Evolutionary conservation across 2,329 filamentous ascomycete genomes (phyloP).

Genomic region (Aureobasidium uvarum): DNA sequence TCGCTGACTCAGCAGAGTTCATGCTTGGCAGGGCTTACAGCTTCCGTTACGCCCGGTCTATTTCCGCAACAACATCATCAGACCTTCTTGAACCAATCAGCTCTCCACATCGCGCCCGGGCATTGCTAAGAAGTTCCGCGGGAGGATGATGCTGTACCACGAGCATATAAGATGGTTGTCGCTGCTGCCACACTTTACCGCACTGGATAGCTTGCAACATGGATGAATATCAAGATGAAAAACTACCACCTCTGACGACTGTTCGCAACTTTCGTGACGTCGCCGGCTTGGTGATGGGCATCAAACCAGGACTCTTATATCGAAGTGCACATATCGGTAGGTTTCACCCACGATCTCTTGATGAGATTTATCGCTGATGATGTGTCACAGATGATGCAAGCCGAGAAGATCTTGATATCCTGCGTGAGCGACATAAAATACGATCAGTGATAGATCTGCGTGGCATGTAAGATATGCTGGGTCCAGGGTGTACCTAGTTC

Average conservation of each 20-base stretch:
- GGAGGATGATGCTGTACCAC: not conserved
- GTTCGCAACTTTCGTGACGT: constrained; percentile 10
- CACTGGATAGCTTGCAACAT: not conserved
- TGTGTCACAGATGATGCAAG: not conserved
- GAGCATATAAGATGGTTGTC: not conserved
- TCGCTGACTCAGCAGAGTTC: not conserved
- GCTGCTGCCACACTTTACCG: fast-evolving
- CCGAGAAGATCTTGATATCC: not conserved
- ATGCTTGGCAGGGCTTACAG: not conserved
- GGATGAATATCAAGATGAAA: not conserved
- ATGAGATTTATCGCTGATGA: not conserved
- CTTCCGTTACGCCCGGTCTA: not conserved
- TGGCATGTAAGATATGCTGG: not conserved
- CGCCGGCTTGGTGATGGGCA: not conserved
- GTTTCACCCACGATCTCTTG: too few species aligned
- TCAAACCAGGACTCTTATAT: constrained; percentile 3
- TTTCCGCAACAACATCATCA: not conserved
- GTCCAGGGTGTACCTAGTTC: too few species aligned
- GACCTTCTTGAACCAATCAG: not conserved
- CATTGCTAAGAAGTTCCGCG: not conserved
- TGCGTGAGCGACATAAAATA: not conserved
- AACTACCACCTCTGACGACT: not conserved
- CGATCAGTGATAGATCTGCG: constrained; percentile 10
- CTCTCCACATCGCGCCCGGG: not conserved
- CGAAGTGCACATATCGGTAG: not conserved